A percentile compares a stretch with the other conserved stretches of the same genome.
These are phyloP conservation scores for Hippophae rhamnoides DNA, from an alignment of 306 rosid genomes.

Conservation along the genomic window DNA sequence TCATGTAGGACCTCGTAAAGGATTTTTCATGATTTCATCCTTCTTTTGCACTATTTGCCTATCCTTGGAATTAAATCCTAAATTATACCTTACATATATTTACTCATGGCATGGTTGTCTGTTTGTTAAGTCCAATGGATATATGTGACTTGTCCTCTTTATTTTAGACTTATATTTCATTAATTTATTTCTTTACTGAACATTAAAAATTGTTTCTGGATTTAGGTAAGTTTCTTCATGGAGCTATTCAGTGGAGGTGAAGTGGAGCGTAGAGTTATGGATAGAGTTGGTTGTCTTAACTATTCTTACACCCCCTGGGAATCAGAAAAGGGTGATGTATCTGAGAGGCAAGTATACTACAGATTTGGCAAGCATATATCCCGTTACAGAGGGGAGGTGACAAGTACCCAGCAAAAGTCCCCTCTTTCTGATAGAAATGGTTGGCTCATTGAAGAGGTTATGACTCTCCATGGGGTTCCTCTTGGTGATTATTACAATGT, in stretches of 20 bases:
- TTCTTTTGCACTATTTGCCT: too few species aligned
- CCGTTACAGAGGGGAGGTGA: constrained; percentile 68
- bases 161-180: not conserved
- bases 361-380: constrained; percentile 60
- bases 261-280: constrained; percentile 70
- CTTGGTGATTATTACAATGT: constrained; percentile 83
- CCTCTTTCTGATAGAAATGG: constrained; percentile 46
- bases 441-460: constrained; percentile 79
- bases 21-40: too few species aligned
- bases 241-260: constrained; percentile 76
- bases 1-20: not conserved
- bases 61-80: not conserved
- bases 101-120: not conserved
- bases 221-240: constrained; percentile 54
- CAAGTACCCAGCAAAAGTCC: constrained; percentile 65
- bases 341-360: constrained; percentile 71
- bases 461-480: constrained; percentile 80
- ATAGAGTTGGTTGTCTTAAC: constrained; percentile 62
- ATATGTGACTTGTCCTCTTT: not conserved
- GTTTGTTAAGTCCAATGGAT: too few species aligned
- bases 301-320: constrained; percentile 88
- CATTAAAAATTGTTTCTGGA: constrained; percentile 18
- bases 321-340: constrained; percentile 51
- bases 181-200: constrained; percentile 10
- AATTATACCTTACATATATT: constrained; percentile 7